Evolutionary conservation across 2,329 filamentous ascomycete genomes (phyloP), one percentile per base, ranked within the genome.

Genomic region (Neocatenulostroma microsporum): DNA sequence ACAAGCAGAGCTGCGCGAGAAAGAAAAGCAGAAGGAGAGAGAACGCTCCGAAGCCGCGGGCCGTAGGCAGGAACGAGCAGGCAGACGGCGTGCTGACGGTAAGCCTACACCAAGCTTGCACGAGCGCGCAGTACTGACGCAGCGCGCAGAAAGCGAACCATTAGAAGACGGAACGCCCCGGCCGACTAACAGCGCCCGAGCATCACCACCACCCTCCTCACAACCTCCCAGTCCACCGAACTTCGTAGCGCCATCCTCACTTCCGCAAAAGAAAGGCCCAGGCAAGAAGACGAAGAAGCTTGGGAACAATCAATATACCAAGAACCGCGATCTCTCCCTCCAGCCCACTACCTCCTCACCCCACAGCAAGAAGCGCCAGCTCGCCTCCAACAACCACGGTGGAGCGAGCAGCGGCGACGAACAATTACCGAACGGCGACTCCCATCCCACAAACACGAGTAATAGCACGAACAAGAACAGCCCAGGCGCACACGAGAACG

Each of bases 81-180:
- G 91, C 48, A 75, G 85, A 45, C 76, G 87, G 50, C 80, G 85
- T 58, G 80, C 73, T 47, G 87, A 94, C 55, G 86, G 86, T 88
- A 69, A 54, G 66, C 50, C 29, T 9, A 12, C 5, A 10, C 21
- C 21, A 21, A 11, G 21, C 18, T 9, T 6, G 9, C 9, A 6
- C 12, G 15, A 18, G 14, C 5, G 9, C 6, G 38, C 18, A 1
- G 6, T n/a, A 47, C 57, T 49, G 47, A 53, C 49, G 42, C 45
- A 54, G 83, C 11, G 5, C 5, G 13, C 21, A 36, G 33, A 36
- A 28, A 24, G 15, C 3, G 31, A 34, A 3, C n/a, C n/a, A n/a
- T n/a, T 81, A 20, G 82, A 86, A 51, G 72, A 78, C 20, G 83
- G 88, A 55, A 62, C 72, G 29, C 75, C 62, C 7, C 72, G 70